A percentile compares a stretch with the other conserved stretches of the same genome.
These are phyloP conservation scores for Saposhnikovia divaricata DNA, from an alignment of 129 eudicot species.

Conservation along the genomic window DNA sequence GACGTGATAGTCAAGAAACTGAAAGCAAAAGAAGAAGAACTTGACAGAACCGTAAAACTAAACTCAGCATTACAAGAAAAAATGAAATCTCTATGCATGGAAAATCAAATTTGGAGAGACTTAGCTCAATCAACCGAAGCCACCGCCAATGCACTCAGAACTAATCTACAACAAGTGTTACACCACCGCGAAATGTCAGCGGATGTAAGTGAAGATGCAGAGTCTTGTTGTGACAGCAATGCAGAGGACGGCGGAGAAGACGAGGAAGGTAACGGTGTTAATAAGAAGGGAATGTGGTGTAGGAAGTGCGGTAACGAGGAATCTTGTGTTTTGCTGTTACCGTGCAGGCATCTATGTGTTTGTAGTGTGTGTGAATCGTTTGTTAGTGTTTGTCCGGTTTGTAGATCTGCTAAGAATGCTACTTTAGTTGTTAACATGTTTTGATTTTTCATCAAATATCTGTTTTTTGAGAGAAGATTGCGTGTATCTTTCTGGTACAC, in stretches of 20 bases:
- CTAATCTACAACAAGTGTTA: constrained; percentile 65
- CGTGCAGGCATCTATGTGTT: constrained; percentile 85
- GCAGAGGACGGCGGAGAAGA: constrained; percentile 10
- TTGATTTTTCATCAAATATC: not conserved
- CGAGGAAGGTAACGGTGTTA: not conserved
- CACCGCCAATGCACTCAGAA: constrained; percentile 61
- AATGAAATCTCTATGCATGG: constrained; percentile 56
- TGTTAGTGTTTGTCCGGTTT: constrained; percentile 57
- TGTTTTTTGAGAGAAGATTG: not conserved
- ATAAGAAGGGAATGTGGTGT: constrained; percentile 23
- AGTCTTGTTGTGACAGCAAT: constrained; percentile 83
- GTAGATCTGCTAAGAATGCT: constrained; percentile 55
- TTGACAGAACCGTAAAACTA: constrained; percentile 47
- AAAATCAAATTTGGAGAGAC: constrained; percentile 84
- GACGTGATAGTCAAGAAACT: constrained; percentile 46
- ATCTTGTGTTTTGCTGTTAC: constrained; percentile 63
- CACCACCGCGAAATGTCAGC: constrained; percentile 13
- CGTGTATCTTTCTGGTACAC: no score
- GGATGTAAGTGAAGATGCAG: constrained; percentile 43
- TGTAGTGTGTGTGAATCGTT: constrained; percentile 66
- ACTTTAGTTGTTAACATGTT: constrained; percentile 74
- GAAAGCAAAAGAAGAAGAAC: constrained; percentile 56
- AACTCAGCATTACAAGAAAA: constrained; percentile 67
- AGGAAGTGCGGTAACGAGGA: constrained; percentile 57
- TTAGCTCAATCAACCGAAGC: constrained; percentile 85